These are phyloP conservation scores for Pholiota conissans DNA, from an alignment of 768 basidiomycete genomes.

Conservation along the genomic window DNA sequence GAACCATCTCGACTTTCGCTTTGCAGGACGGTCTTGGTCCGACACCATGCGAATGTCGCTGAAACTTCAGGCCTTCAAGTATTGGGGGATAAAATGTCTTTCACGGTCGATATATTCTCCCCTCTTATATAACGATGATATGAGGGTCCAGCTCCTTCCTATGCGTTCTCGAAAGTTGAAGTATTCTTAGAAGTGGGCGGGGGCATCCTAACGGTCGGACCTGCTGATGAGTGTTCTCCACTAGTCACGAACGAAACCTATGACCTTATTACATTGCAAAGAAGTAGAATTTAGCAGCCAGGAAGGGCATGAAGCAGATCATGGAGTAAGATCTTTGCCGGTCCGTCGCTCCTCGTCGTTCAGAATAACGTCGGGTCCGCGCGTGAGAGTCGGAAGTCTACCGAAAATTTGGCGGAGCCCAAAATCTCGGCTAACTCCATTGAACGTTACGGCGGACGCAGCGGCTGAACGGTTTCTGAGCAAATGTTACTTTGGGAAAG, in stretches of 20 bases:
- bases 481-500: no score
- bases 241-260: constrained; percentile 17
- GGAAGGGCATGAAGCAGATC: constrained; percentile 13
- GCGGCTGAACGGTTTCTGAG: no score
- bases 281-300: constrained; percentile 14
- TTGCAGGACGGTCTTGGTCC: constrained; percentile 3
- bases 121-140: constrained; percentile 5
- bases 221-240: neutral
- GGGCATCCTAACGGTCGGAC: neutral
- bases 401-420: no score
- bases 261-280: constrained; percentile 19
- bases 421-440: no score
- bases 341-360: constrained; percentile 4
- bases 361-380: neutral
- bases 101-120: neutral
- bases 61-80: constrained; percentile 18
- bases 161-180: constrained; percentile 4
- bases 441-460: no score
- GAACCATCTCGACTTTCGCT: constrained; percentile 26
- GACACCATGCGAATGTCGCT: constrained; percentile 14
- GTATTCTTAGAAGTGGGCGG: constrained; percentile 8
- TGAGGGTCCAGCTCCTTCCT: neutral
- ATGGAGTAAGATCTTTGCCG: constrained; percentile 23
- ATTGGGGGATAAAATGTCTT: constrained; percentile 5
- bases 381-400: neutral